These are phyloP conservation scores for Yamagishiella unicocca DNA, from an alignment of 139 green algal species.

Conservation along the genomic window DNA sequence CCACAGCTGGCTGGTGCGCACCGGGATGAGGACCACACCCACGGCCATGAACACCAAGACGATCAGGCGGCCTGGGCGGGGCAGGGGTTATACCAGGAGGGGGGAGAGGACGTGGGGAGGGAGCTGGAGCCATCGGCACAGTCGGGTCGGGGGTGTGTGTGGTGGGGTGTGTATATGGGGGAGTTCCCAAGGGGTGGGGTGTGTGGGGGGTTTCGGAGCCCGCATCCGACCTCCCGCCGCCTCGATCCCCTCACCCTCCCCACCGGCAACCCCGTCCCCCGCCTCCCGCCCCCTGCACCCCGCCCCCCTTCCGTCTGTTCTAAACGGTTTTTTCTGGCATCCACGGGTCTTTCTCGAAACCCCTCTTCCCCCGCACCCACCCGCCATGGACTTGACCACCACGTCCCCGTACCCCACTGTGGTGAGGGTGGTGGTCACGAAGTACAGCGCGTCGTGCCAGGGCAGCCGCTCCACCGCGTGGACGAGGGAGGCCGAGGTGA, in stretches of 20 bases:
- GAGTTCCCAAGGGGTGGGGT: no score
- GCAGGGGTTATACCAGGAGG: background rate
- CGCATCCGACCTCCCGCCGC: no score
- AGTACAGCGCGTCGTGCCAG: slow-evolving; percentile 89
- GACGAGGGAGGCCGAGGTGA: slow-evolving; percentile 49
- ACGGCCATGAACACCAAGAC: slow-evolving; percentile 84
- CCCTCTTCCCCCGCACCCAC: slow-evolving; percentile 5
- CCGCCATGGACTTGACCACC: slow-evolving; percentile 63
- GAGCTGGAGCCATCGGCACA: no score
- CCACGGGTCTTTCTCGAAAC: no score
- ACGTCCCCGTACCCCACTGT: slow-evolving; percentile 85
- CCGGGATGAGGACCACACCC: slow-evolving; percentile 87
- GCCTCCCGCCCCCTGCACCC: background rate
- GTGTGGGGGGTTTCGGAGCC: no score
- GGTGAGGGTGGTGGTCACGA: slow-evolving; percentile 82
- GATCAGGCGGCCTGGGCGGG: slow-evolving; percentile 65
- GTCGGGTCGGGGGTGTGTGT: no score
- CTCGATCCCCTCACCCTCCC: background rate
- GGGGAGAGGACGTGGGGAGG: background rate
- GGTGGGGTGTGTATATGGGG: no score
- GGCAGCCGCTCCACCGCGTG: slow-evolving; percentile 71
- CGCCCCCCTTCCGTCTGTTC: no score
- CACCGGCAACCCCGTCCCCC: background rate
- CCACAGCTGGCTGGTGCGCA: slow-evolving; percentile 78
- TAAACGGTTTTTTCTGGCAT: no score